Conservation (phyloP, 176 grass and related monocot species). For the Triticum turgidum region DNA sequence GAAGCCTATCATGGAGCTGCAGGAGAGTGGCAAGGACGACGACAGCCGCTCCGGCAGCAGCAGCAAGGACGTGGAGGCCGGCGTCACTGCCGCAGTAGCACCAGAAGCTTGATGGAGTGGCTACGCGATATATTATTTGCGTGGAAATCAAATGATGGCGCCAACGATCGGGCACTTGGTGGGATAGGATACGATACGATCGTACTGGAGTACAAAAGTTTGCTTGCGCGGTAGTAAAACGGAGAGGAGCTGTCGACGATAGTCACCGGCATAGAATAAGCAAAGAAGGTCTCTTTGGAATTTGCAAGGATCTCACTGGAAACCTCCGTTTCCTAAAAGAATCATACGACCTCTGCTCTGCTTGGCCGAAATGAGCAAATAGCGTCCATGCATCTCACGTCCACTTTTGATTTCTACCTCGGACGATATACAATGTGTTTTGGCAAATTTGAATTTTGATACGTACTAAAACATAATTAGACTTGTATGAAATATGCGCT, state of each 20-base stretch:
- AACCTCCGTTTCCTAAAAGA: background rate
- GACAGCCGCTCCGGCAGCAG: conserved; percentile 6
- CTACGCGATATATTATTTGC: background rate
- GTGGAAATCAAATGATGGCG: background rate
- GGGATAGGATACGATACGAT: background rate
- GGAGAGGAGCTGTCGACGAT: background rate
- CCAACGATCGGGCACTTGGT: background rate
- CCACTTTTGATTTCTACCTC: background rate
- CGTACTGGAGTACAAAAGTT: background rate
- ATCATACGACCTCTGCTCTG: background rate
- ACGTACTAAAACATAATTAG: no score
- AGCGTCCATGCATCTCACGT: background rate
- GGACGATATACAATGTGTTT: no score
- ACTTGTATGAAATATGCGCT: no score
- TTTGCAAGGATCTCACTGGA: background rate
- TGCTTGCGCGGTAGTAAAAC: background rate
- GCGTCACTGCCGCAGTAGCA: background rate
- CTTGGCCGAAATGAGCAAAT: background rate
- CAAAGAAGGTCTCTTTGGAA: background rate
- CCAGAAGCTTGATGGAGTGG: background rate
- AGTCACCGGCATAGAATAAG: background rate
- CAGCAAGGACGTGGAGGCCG: conserved; percentile 34
- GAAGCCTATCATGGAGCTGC: conserved; percentile 49
- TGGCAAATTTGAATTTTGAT: no score
- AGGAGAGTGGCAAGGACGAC: background rate